Evolutionary conservation across 2,329 filamentous ascomycete species (phyloP).

Genomic region (Geosmithia flava): DNA sequence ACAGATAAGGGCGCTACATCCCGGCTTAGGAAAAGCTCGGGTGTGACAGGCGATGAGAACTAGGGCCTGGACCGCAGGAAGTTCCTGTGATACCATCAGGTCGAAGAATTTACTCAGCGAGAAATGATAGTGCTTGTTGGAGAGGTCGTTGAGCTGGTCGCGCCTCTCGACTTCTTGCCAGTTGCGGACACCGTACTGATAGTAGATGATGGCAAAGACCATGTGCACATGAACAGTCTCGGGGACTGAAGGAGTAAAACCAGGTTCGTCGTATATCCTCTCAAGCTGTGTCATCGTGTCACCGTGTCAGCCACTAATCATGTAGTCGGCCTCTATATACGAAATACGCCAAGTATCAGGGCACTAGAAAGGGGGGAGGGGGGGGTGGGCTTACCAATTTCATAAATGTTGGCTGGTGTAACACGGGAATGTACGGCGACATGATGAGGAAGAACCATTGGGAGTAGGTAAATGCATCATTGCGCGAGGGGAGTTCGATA

Average conservation of each 20-base stretch:
- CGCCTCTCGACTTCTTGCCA: slow-evolving; percentile 40
- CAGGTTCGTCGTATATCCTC: slow-evolving; percentile 57
- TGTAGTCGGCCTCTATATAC: too few relatives aligned
- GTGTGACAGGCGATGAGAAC: slow-evolving; percentile 60
- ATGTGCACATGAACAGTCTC: slow-evolving; percentile 65
- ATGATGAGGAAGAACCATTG: slow-evolving; percentile 67
- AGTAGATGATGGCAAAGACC: slow-evolving; percentile 67
- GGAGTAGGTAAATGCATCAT: slow-evolving; percentile 55
- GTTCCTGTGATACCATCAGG: slow-evolving; percentile 45
- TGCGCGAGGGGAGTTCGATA: slow-evolving; percentile 48
- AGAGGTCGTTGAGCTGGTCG: slow-evolving; percentile 46
- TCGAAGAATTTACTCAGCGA: slow-evolving; percentile 57
- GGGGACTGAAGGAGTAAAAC: slow-evolving; percentile 47
- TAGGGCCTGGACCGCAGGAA: slow-evolving; percentile 61
- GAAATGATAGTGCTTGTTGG: slow-evolving; percentile 71
- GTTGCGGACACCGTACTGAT: slow-evolving; percentile 65
- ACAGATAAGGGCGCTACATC: slow-evolving; percentile 57
- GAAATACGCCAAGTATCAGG: background rate
- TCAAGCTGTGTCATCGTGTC: slow-evolving; percentile 29
- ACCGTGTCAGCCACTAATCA: background rate
- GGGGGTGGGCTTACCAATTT: slow-evolving; percentile 38
- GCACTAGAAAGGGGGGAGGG: background rate
- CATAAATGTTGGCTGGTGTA: slow-evolving; percentile 68
- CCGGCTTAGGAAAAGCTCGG: slow-evolving; percentile 68
- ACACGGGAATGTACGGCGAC: slow-evolving; percentile 58